These are phyloP conservation scores for Ettlia oleoabundans DNA, from an alignment of 139 green algal genomes.

Conservation along the genomic window DNA sequence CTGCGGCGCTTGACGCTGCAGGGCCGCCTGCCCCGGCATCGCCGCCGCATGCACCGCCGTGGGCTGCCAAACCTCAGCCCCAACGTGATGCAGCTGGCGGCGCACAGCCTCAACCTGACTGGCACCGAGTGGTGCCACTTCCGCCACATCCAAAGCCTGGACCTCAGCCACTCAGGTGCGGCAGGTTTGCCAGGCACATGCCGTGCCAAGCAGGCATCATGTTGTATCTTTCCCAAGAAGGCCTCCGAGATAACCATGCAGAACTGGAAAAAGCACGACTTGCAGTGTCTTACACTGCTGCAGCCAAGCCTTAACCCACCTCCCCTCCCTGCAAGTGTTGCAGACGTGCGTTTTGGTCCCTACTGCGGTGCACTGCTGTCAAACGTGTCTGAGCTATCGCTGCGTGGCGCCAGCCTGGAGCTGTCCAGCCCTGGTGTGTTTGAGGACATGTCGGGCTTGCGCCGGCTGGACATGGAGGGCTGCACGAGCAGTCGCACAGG, in stretches of 20 bases:
- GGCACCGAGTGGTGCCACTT: constrained; percentile 23
- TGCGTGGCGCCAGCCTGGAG: constrained; percentile 14
- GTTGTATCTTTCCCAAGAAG: not conserved
- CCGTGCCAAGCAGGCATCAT: not conserved
- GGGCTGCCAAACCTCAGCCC: constrained; percentile 16
- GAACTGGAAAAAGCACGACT: not conserved
- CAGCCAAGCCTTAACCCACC: not conserved
- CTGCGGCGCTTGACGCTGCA: constrained; percentile 26
- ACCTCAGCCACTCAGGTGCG: constrained; percentile 21
- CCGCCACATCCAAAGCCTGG: not conserved
- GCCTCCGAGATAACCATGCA: too few relatives aligned
- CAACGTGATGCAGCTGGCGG: constrained; percentile 1
- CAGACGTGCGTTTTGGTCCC: constrained; percentile 30
- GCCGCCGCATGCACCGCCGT: constrained; percentile 25
- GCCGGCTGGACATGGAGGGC: constrained; percentile 19
- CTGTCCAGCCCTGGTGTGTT: constrained; percentile 13
- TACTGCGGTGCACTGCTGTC: constrained; percentile 28
- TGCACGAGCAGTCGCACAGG: constrained; percentile 15
- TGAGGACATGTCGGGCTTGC: constrained; percentile 17
- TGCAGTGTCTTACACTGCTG: not conserved
- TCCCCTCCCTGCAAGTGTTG: not conserved
- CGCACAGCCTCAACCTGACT: constrained; percentile 20
- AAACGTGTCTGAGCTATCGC: not conserved
- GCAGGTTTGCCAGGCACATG: not conserved
- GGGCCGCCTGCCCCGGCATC: constrained; percentile 8